These are phyloP conservation scores for Plenodomus lindquistii DNA, from an alignment of 2,329 filamentous ascomycete genomes.

Conservation along the genomic window DNA sequence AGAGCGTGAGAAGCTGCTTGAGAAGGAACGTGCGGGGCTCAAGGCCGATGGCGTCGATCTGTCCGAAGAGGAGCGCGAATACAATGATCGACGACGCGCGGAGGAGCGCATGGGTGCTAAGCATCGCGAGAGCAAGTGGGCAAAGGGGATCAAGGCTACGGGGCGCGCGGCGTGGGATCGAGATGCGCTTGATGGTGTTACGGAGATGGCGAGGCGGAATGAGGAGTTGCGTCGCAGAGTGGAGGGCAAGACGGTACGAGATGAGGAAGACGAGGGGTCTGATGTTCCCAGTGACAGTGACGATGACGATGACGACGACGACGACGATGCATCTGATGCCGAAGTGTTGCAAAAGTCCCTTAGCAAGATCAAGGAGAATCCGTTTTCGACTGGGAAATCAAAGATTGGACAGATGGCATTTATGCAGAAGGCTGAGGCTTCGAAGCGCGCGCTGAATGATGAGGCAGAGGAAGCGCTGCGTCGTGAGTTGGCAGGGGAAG, in stretches of 20 bases:
- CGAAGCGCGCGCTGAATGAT: conserved; percentile 78
- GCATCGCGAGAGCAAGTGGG: conserved; percentile 90
- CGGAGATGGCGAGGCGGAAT: conserved; percentile 79
- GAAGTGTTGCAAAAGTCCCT: conserved; percentile 40
- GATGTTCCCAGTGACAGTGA: conserved; percentile 54
- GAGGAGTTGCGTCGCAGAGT: conserved; percentile 81
- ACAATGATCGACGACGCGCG: conserved; percentile 73
- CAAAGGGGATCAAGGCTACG: conserved; percentile 77
- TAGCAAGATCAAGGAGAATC: conserved; percentile 48
- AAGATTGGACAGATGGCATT: conserved; percentile 86
- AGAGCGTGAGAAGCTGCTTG: conserved; percentile 64
- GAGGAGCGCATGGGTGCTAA: conserved; percentile 83
- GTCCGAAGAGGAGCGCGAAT: conserved; percentile 67
- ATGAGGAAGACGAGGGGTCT: conserved; percentile 55
- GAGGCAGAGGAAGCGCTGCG: conserved; percentile 64
- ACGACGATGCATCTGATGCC: conserved; percentile 63
- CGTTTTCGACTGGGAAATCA: conserved; percentile 62
- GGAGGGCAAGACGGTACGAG: conserved; percentile 66
- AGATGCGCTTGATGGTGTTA: conserved; percentile 75
- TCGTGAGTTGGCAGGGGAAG: conserved; percentile 68
- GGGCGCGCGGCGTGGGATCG: conserved; percentile 88
- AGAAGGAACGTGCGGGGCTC: conserved; percentile 61
- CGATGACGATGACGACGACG: conserved; percentile 56
- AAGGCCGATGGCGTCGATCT: conserved; percentile 63
- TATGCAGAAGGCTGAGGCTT: conserved; percentile 86